phyloP scores from a whole-genome alignment of 169 alveolate genomes.

The Cryptosporidium viatorum region DNA sequence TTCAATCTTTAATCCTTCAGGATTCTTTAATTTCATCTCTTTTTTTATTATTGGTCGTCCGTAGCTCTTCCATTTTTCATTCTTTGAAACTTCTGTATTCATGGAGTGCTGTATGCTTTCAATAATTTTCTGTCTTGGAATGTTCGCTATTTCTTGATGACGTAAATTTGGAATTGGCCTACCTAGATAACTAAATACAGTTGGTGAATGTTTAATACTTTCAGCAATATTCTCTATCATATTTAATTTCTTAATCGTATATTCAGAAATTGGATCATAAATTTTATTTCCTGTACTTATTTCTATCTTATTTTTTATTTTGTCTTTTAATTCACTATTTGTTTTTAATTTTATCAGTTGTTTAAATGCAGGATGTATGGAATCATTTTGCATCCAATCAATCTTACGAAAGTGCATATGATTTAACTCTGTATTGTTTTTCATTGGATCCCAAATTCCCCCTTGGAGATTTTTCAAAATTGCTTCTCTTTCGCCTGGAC shows the following conservation, averaged over 20 bases:
- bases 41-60: slow-evolving; percentile 53
- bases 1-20: slow-evolving; percentile 11
- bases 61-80: slow-evolving; percentile 18
- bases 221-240: background rate
- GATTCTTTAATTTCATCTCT: slow-evolving; percentile 22
- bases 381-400: background rate
- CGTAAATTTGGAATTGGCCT: slow-evolving; percentile 54
- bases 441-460: slow-evolving; percentile 10
- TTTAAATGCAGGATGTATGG: slow-evolving; percentile 55
- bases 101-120: slow-evolving; percentile 63
- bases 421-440: background rate
- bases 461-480: background rate
- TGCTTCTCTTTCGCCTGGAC: background rate
- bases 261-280: slow-evolving; percentile 68
- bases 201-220: slow-evolving; percentile 6
- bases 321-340: background rate
- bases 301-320: slow-evolving; percentile 6
- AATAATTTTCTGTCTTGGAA: slow-evolving; percentile 42
- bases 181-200: slow-evolving; percentile 67
- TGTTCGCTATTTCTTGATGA: slow-evolving; percentile 24
- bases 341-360: slow-evolving; percentile 1
- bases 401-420: slow-evolving; percentile 22
- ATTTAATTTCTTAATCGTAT: background rate
- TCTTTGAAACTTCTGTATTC: slow-evolving; percentile 56
- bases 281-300: background rate